Evolutionary conservation across 176 grass and related monocot genomes (phyloP).

Genomic region (Tillandsia leiboldiana): DNA sequence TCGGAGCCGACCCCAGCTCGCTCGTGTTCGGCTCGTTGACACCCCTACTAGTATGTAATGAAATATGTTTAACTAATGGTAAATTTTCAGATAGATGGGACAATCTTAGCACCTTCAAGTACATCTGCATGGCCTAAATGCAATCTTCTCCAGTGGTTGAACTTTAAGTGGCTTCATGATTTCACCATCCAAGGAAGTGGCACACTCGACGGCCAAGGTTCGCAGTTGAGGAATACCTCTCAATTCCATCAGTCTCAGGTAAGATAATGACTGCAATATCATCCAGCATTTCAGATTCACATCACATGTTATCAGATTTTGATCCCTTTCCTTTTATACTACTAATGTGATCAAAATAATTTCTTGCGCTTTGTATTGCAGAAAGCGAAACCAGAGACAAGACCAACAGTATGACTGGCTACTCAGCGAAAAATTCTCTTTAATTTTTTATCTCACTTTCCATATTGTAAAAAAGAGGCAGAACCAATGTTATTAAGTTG

Average conservation of each 20-base stretch:
- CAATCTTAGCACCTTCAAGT: constrained; percentile 30
- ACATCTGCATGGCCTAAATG: constrained; percentile 33
- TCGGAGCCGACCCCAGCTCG: too few relatives aligned
- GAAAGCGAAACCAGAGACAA: constrained; percentile 7
- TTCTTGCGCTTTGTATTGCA: neutral
- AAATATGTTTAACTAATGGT: too few relatives aligned
- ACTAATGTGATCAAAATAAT: neutral
- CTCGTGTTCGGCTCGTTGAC: too few relatives aligned
- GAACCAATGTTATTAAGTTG: too few relatives aligned
- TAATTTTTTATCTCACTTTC: too few relatives aligned
- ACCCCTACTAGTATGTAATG: too few relatives aligned
- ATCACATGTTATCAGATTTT: too few relatives aligned
- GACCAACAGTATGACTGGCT: constrained; percentile 18
- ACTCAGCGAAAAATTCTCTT: neutral
- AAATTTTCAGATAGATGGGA: constrained; percentile 54
- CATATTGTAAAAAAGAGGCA: too few relatives aligned
- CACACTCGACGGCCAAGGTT: constrained; percentile 40
- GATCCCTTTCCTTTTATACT: too few relatives aligned
- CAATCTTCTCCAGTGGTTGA: constrained; percentile 60
- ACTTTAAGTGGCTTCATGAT: constrained; percentile 55
- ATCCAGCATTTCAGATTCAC: neutral
- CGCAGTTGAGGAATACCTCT: constrained; percentile 19
- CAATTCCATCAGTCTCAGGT: constrained; percentile 21
- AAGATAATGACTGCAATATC: neutral
- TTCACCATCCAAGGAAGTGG: constrained; percentile 57